A percentile compares a stretch with the other conserved stretches of the same genome.
phyloP scores from a whole-genome alignment of 2,329 filamentous ascomycete genomes.

The Exserohilum turcica region DNA sequence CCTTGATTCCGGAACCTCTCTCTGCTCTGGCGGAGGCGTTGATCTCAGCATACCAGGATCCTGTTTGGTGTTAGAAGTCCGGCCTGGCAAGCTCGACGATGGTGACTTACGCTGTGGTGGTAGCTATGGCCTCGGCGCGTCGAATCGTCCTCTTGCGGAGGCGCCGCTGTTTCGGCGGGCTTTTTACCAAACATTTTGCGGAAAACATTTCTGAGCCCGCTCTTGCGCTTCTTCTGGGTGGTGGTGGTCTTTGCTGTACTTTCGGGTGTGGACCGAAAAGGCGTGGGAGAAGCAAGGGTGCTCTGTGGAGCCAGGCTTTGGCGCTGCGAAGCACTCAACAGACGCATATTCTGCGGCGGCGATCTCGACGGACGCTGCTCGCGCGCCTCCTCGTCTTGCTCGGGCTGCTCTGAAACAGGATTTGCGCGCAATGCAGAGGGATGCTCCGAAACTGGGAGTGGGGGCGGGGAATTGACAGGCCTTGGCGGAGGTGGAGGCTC shows the following conservation, averaged over 20 bases:
- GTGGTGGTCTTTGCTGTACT: constrained; percentile 28
- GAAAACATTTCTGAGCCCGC: constrained; percentile 44
- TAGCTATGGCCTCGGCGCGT: constrained; percentile 38
- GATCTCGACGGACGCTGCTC: constrained; percentile 19
- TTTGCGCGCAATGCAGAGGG: constrained; percentile 18
- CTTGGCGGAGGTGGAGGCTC: constrained; percentile 20
- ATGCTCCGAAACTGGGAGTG: constrained; percentile 10
- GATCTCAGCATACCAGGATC: constrained; percentile 38
- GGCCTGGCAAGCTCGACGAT: not conserved
- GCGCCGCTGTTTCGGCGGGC: constrained; percentile 32
- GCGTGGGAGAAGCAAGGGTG: constrained; percentile 34
- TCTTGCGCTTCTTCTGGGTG: constrained; percentile 43
- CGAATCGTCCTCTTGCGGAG: constrained; percentile 26
- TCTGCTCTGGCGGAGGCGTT: constrained; percentile 18
- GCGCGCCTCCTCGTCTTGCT: constrained; percentile 11
- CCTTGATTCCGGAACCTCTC: constrained; percentile 24
- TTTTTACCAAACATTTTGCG: constrained; percentile 48
- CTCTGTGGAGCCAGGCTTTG: constrained; percentile 31
- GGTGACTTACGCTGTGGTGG: constrained; percentile 43
- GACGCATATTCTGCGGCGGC: constrained; percentile 30
- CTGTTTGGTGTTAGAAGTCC: constrained; percentile 22
- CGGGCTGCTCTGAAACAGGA: constrained; percentile 13
- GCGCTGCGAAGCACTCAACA: constrained; percentile 32
- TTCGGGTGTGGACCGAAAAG: constrained; percentile 38
- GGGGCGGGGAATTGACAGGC: constrained; percentile 19